Evolutionary conservation across 164 flowering plant genomes (phyloP).

Genomic region (Dillenia suffruticosa): DNA sequence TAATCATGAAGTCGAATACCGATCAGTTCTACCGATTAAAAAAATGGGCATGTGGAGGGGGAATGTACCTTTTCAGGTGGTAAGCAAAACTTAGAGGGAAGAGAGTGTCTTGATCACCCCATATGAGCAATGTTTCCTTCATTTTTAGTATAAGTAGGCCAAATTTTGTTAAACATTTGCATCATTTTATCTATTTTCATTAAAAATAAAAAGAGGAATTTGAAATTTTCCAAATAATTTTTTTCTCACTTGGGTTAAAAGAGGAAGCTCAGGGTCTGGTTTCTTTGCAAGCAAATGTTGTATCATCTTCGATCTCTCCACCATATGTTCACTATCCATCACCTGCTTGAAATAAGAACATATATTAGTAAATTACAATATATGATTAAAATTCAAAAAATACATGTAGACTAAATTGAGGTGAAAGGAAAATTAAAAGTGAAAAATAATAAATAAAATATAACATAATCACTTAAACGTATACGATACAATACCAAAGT

Average conservation of each 20-base stretch:
- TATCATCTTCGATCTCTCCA: conserved; percentile 31
- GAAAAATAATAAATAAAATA: no score
- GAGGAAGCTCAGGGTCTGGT: conserved; percentile 17
- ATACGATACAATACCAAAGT: no score
- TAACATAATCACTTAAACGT: no score
- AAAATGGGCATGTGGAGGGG: not conserved
- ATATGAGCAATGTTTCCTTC: conserved; percentile 42
- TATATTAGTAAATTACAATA: no score
- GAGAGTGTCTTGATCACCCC: conserved; percentile 44
- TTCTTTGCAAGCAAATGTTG: conserved; percentile 25
- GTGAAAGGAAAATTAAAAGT: no score
- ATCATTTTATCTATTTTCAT: no score
- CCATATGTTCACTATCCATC: conserved; percentile 17
- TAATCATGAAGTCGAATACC: no score
- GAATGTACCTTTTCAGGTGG: conserved; percentile 32
- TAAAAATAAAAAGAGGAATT: no score
- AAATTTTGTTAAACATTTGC: not conserved
- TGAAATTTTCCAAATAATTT: no score
- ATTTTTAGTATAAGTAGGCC: conserved; percentile 3
- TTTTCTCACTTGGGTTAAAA: conserved; percentile 29
- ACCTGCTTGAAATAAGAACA: conserved; percentile 12
- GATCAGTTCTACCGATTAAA: no score
- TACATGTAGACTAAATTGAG: no score
- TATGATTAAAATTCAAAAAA: no score
- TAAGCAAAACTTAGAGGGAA: conserved; percentile 27